phyloP scores from a whole-genome alignment of 371 early-diverging fungal species.

The Apophysomyces sp. region DNA sequence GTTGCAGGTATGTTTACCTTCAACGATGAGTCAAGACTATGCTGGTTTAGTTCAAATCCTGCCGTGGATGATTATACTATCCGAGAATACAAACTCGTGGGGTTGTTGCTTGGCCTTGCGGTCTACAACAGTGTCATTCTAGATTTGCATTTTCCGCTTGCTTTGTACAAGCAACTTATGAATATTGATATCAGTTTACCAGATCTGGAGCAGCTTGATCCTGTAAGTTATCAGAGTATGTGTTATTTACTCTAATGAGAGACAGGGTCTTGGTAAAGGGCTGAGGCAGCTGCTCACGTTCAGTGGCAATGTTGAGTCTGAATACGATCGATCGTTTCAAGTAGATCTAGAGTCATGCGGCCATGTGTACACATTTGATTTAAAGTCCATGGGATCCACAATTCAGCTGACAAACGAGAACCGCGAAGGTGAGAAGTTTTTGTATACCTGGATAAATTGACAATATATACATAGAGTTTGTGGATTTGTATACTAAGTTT shows the following conservation, averaged over 20 bases:
- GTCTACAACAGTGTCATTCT: conserved; percentile 84
- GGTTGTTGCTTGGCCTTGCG: conserved; percentile 88
- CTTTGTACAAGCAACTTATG: conserved; percentile 85
- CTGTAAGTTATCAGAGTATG: conserved; percentile 39
- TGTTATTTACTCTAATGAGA: background rate
- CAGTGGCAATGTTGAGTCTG: conserved; percentile 56
- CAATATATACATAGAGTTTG: conserved; percentile 52
- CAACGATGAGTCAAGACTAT: conserved; percentile 81
- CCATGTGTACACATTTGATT: conserved; percentile 55
- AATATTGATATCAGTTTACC: conserved; percentile 49
- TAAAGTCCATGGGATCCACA: conserved; percentile 60
- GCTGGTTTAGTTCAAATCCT: conserved; percentile 83
- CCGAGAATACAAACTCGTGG: conserved; percentile 86
- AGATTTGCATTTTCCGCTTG: conserved; percentile 79
- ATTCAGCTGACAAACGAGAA: conserved; percentile 67
- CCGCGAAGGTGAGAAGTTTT: conserved; percentile 34
- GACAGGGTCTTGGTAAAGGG: conserved; percentile 64
- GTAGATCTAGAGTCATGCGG: conserved; percentile 69
- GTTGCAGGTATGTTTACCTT: conserved; percentile 73
- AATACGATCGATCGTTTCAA: conserved; percentile 69
- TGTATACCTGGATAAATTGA: background rate
- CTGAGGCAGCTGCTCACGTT: conserved; percentile 58
- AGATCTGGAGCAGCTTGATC: conserved; percentile 63
- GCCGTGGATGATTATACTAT: conserved; percentile 59
- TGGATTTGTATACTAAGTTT: conserved; percentile 72